These are phyloP conservation scores for Carex parvula DNA, from an alignment of 176 grass and related monocot species.

Conservation along the genomic window DNA sequence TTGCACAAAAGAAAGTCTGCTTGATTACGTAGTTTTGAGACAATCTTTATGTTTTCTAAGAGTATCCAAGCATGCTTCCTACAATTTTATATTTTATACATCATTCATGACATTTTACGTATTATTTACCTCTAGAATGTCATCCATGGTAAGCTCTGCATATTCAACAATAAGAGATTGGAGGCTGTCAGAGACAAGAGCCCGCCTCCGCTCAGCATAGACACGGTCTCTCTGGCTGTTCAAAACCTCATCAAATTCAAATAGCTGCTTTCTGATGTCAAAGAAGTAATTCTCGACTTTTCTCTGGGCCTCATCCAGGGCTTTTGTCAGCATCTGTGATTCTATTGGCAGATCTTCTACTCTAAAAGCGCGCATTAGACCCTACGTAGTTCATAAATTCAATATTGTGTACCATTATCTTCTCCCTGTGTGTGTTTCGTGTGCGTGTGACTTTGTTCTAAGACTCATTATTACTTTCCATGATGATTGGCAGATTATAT, in stretches of 20 bases:
- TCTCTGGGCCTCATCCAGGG: conserved; percentile 94
- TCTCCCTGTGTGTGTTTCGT: background rate
- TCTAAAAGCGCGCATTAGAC: conserved; percentile 89
- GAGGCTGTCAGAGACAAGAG: conserved; percentile 79
- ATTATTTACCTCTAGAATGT: conserved; percentile 79
- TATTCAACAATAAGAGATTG: conserved; percentile 88
- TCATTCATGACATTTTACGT: background rate
- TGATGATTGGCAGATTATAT: too few species aligned
- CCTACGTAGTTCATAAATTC: conserved; percentile 43
- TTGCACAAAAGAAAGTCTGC: background rate
- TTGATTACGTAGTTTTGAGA: background rate
- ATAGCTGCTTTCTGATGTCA: conserved; percentile 93
- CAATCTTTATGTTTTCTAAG: background rate
- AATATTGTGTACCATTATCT: conserved; percentile 1
- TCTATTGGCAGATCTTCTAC: conserved; percentile 98
- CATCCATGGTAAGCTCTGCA: conserved; percentile 96
- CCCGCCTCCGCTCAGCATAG: conserved; percentile 85
- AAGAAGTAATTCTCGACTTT: conserved; percentile 99
- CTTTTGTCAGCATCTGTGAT: conserved; percentile 96
- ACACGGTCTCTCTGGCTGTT: conserved; percentile 96
- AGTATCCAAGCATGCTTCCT: background rate
- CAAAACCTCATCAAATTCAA: conserved; percentile 97
- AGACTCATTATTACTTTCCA: background rate
- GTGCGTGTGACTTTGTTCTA: background rate
- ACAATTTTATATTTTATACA: background rate